Evolutionary conservation across 768 basidiomycete species (phyloP), one percentile per base, ranked within the genome.

Genomic region (Macrocybe gigantea): DNA sequence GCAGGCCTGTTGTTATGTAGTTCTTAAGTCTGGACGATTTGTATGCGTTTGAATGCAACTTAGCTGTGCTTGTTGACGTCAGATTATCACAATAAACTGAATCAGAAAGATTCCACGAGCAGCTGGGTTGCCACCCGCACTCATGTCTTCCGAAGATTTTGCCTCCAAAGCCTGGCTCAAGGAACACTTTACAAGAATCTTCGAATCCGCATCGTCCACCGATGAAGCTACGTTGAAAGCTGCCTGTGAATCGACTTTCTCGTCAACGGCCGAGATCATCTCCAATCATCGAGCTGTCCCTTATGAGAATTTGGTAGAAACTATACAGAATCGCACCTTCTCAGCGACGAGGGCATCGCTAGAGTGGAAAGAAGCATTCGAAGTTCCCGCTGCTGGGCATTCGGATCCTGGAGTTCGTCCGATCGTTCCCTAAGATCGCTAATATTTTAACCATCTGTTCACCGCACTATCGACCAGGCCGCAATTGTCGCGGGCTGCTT

Each of bases 401-500:
- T 13, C 39, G 5, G 12, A 40, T 7, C 43, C 46, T 38, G 50
- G 44, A 51, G 33, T 22, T 22, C 22, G 45, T 56, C 30, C 11
- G 44, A 43, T 29, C 45, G 13, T 30, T 7, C 10, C 6, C 35
- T 13, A 3, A 22, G 9, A 15, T 32, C 29, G 14, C 13, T 30
- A 13, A 15, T 37, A 13, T 14, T 9, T 11, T 6, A 33, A 14
- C 13, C 6, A 32, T 14, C n/a, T 13, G 39, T 30, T 13, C 15
- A 12, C 11, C 10, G 15, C 22, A 22, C 22, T 4, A 32, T 14
- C 10, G 10, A 5, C 8, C 14, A 73, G 70, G 56, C 57, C 1
- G 57, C 62, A 4, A 60, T 73, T 41, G 67, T 76, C 2, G 66
- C 70, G 4, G 74, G 75, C 1, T 53, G 58, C 41, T 60, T 73